These are phyloP conservation scores for Dactylellina cionopaga DNA, from an alignment of 2,329 filamentous ascomycete genomes.

Conservation along the genomic window DNA sequence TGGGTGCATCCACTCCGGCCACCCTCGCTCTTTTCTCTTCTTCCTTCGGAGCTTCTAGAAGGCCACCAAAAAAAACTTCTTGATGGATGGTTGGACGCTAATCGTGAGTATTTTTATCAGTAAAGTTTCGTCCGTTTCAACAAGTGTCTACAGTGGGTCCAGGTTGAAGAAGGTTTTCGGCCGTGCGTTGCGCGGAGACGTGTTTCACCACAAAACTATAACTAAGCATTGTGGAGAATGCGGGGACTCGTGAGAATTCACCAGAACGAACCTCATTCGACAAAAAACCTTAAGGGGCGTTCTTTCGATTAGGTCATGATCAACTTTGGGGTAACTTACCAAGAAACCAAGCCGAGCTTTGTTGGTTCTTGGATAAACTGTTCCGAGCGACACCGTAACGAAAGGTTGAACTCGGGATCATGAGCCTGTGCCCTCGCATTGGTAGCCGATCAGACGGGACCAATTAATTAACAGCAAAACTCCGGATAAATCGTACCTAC, in stretches of 20 bases:
- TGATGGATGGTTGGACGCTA: too few species aligned
- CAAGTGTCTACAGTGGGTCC: too few species aligned
- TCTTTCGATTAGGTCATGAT: too few species aligned
- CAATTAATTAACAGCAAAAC: background rate
- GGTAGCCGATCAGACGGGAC: background rate
- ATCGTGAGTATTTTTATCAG: too few species aligned
- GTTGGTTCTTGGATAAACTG: conserved; percentile 17
- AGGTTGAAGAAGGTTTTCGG: background rate
- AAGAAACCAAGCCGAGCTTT: too few species aligned
- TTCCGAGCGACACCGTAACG: background rate
- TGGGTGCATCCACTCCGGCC: conserved; percentile 5
- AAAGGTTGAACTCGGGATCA: background rate
- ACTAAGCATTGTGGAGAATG: conserved; percentile 21
- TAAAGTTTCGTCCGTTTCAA: too few species aligned
- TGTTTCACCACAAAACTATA: background rate
- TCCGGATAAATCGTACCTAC: conserved; percentile 21
- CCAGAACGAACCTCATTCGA: too few species aligned
- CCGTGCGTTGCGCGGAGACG: conserved; percentile 19
- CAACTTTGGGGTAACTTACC: too few species aligned
- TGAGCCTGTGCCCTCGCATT: conserved; percentile 16
- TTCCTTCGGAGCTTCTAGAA: conserved; percentile 44
- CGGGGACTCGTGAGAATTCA: conserved; percentile 19
- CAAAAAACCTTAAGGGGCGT: too few species aligned
- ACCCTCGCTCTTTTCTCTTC: conserved; percentile 18
- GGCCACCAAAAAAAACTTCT: background rate